Evolutionary conservation across 1,284 basidiomycete species (phyloP), one percentile per base, ranked within the genome.

Genomic region (Tranzscheliella williamsii): DNA sequence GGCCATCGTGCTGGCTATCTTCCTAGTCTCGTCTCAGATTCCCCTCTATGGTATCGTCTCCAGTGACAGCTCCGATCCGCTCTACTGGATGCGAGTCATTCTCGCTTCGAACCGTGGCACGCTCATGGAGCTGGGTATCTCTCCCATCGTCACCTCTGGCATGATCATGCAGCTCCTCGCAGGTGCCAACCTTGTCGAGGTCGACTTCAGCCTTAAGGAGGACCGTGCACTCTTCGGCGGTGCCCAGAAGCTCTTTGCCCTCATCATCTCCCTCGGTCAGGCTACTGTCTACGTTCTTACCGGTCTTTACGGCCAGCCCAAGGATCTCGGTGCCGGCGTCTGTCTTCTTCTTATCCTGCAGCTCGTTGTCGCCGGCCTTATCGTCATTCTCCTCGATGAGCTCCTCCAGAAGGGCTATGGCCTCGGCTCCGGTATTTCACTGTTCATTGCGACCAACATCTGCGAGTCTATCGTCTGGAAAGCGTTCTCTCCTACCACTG

Each of bases 141-240:
- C 87, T 36, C 94, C 95, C 48, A 95, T 97, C 78, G 87, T 98
- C 75, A 98, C 94, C 12, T 76, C 73, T 33, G 94, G 94, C 72
- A 98, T 97, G 94, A 97, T 97, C 81, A 97, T 98, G 90, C 94
- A 98, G 81, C 86, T 98, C 39, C 84, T 98, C 60, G 93, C 94
- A 16, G 94, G 94, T 54, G 94, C 95, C 41, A 96, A 93, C 81
- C 83, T 98, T 72, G 89, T 98, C 76, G 94, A 98, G 63, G 90
- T 98, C 70, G 94, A 98, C 82, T 97, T 96, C 78, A 87, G 86
- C 62, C 81, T 98, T 76, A 95, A 97, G 84, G 94, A 98, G 79
- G 94, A 98, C 79, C 84, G 94, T 42, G 92, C 91, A 17, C 82
- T 98, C 47, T 97, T 97, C 76, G 89, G 91, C 67, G 91, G 89